Percentiles rank a stretch among this genome's conserved stretches.
These are phyloP conservation scores for Bocquillonia castaneifolia DNA, from an alignment of 441 rosid species.

Conservation along the genomic window DNA sequence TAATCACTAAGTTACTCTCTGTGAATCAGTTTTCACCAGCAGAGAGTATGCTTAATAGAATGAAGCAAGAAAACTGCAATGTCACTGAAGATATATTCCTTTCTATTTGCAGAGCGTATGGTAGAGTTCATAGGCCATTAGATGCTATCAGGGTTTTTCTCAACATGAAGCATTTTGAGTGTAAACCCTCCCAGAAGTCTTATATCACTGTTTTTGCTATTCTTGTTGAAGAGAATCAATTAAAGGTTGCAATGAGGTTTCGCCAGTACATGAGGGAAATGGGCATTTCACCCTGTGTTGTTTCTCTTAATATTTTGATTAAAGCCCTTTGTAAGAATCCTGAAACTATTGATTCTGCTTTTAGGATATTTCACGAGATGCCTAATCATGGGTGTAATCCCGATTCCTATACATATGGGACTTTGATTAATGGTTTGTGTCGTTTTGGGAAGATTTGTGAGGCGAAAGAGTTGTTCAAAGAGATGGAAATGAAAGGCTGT, in stretches of 20 bases:
- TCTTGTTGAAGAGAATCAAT: conserved; percentile 78
- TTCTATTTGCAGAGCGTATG: conserved; percentile 67
- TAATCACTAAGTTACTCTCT: conserved; percentile 63
- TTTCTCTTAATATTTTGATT: conserved; percentile 79
- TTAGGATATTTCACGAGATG: conserved; percentile 77
- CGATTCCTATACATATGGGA: conserved; percentile 85
- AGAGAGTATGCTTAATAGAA: conserved; percentile 61
- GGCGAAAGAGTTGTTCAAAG: conserved; percentile 64
- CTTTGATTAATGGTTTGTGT: conserved; percentile 83
- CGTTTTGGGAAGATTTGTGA: conserved; percentile 53
- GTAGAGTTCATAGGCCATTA: conserved; percentile 67
- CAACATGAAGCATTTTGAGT: conserved; percentile 59
- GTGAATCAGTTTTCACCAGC: conserved; percentile 67
- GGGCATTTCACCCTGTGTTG: conserved; percentile 53
- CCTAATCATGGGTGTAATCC: conserved; percentile 61
- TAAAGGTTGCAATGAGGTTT: conserved; percentile 57
- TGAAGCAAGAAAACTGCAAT: conserved; percentile 57
- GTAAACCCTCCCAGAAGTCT: conserved; percentile 54
- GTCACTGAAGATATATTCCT: conserved; percentile 59
- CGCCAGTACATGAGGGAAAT: conserved; percentile 61
- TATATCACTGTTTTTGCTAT: conserved; percentile 57
- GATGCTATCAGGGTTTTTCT: conserved; percentile 64
- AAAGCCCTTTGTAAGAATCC: conserved; percentile 74
- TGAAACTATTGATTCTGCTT: conserved; percentile 60
- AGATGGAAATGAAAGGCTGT: conserved; percentile 71